Evolutionary conservation across 2,329 filamentous ascomycete genomes (phyloP), one percentile per base, ranked within the genome.

Genomic region (Triangularia verruculosa): DNA sequence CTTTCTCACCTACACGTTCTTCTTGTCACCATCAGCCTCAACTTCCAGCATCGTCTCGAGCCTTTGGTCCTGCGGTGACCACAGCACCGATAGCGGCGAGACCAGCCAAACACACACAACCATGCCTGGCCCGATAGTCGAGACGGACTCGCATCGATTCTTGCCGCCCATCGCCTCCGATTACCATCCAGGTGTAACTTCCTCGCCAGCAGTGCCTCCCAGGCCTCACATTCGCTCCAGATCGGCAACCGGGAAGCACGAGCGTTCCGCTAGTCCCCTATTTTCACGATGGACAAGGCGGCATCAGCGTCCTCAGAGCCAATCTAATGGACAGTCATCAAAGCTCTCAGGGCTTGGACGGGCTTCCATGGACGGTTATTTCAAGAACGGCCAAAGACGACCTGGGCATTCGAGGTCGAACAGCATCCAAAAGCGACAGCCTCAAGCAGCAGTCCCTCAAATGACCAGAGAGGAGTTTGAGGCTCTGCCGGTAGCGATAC

Each of bases 381-480:
- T 58, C 58, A 70, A 52, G 62, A 58, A 20, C 64, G 64, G 52
- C 52, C 30, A 58, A 22, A 71, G 67, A 55, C 66, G 63, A 43
- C 51, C 65, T 57, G 58, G 64, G 39, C 68, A 57, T 53, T 67
- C 69, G 58, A 68, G 70, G 61, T 68, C 68, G 17, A 65, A 56
- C 59, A 70, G 66, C 64, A 63, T 64, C 24, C 66, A 69, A 59
- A 70, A 67, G 61, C 61, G 68, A 57, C 67, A 67, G n/a, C 67
- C 69, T 17, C 62, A 70, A 59, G 64, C 69, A 2, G 63, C 65
- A 12, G 67, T 72, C 22, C 71, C 73, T 56, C 70, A 74, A 52
- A 69, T 79, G 65, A 78, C 80, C 1, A 74, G 77, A 56, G 80
- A 82, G 65, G 81, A 83, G 68, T 83, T 82, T 69, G 79, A 82